Base-by-base conservation (phyloP, 768 basidiomycete genomes). In the Crassisporium funariophilum region DNA sequence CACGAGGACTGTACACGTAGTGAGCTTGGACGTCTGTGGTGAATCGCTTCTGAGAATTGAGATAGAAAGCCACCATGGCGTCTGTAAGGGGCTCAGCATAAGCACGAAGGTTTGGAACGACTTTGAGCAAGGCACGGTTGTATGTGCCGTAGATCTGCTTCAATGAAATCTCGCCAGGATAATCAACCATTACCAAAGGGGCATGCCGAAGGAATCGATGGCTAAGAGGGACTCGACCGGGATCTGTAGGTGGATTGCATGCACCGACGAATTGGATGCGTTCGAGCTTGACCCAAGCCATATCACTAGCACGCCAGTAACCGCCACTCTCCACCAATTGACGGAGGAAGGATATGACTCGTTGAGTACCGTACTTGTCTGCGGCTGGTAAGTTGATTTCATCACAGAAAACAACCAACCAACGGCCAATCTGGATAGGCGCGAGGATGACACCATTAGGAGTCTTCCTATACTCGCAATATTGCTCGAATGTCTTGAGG, bases 221-320 rank as follows among this genome's bases (percentile, higher is more conserved):
- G 50, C 84, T 95, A 49, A 99, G 84, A 23, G 95, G 95, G n/a
- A 98, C 95, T 66, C 97, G 93, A 47, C 97, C 97, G 36, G 97
- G 95, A 71, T 99, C 97, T 13, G 97, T 98, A 3, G 97, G 97
- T 19, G 97, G 97, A 63, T 99, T 99, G 69, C 97, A 99, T 41
- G 97, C 97, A 39, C 97, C 97, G 35, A 99, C 97, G 62, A 99
- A 98, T 66, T 99, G 97, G 50, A 99, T 98, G n/a, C 97, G 84
- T 65, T 98, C 97, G 42, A 99, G 76, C 60, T 86, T 91, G 57
- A 99, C 94, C 95, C 95, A 99, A 11, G 94, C 82, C 82, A 94
- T 90, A 68, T 99, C 97, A 12, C 79, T 81, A 2, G 93, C 81
- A 22, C 97, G 81, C 89, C 95, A 99, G 66, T 91, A 99, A 2